Base-by-base conservation (phyloP, 2,329 filamentous ascomycete genomes). In the Conoideocrella luteorostrata region DNA sequence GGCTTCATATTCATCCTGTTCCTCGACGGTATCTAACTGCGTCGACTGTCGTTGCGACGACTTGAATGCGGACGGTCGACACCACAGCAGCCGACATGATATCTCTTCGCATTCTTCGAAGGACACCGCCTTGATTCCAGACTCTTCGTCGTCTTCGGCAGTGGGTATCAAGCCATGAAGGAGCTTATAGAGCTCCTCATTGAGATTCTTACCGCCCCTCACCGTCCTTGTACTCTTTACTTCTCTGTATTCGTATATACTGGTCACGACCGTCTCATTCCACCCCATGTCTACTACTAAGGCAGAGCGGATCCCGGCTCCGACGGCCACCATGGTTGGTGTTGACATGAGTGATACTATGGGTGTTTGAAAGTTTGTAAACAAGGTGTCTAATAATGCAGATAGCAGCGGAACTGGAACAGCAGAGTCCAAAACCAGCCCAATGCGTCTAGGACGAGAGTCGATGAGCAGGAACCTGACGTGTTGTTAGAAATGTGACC, bases 201-300 rank as follows among this genome's bases (percentile, higher is more conserved):
- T 76, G 17, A 97, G 67, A 45, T 77, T 62, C 56, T 82, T 90
- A 47, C 84, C 88, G 26, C 80, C 89, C 51, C 93, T 75, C 12
- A 87, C 72, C 30, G 79, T 91, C 43, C 87, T 76, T 45, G 73
- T 78, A 43, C 79, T 80, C 13, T 75, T 72, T 2, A 95, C 79
- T 60, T 95, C 89, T 43, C 87, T 82, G 61, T 89, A 95, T 65
- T 98, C 93, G 58, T 90, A 97, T 6, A 97, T 75, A 5, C 83
- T 86, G 1, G 88, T 95, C 18, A 94, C 78, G 1, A 84, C 77
- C 0, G 90, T 95, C 63, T 97, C 93, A 33, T 82, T 76, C 93
- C 93, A 98, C 34, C 91, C 93, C 47, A 98, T 75, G 57, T 98
- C 89, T 29, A 98, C 73, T 1, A 97, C 80, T 33, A 98, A 64